Evolutionary conservation across 75 land plant genomes (phyloP).

Genomic region (Larix kaempferi): DNA sequence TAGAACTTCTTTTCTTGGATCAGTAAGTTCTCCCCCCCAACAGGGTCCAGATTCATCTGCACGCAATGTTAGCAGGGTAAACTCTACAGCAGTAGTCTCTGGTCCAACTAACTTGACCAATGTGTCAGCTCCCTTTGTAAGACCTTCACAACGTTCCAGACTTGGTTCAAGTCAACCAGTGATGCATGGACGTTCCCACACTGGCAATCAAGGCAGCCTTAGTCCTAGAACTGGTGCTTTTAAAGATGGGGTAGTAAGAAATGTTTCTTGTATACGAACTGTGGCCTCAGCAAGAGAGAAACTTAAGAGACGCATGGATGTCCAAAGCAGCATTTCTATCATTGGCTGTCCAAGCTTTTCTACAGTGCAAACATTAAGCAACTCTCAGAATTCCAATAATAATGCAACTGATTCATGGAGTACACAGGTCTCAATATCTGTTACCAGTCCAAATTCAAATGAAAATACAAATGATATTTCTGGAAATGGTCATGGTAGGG

Average conservation of each 20-base stretch:
- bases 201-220: conserved; percentile 40
- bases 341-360: not conserved
- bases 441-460: not conserved
- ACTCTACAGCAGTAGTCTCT: not conserved
- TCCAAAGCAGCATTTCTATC: conserved; percentile 1
- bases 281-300: conserved; percentile 38
- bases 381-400: not conserved
- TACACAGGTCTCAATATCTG: not conserved
- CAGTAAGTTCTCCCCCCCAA: conserved; percentile 17
- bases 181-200: conserved; percentile 16
- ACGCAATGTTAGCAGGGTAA: conserved; percentile 8
- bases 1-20: conserved; percentile 51
- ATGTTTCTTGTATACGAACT: conserved; percentile 13
- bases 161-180: conserved; percentile 12
- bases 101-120: not conserved
- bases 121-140: conserved; percentile 2
- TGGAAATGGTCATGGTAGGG: not conserved
- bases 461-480: not conserved
- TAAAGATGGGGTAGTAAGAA: conserved; percentile 41
- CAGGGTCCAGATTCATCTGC: conserved; percentile 17
- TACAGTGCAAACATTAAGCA: not conserved
- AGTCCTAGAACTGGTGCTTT: conserved; percentile 54
- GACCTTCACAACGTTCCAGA: conserved; percentile 15
- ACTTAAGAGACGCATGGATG: conserved; percentile 33
- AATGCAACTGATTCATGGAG: not conserved